A percentile compares a stretch with the other conserved stretches of the same genome.
Conservation (phyloP, 2,329 filamentous ascomycete genomes). For the Trichoderma breve region DNA sequence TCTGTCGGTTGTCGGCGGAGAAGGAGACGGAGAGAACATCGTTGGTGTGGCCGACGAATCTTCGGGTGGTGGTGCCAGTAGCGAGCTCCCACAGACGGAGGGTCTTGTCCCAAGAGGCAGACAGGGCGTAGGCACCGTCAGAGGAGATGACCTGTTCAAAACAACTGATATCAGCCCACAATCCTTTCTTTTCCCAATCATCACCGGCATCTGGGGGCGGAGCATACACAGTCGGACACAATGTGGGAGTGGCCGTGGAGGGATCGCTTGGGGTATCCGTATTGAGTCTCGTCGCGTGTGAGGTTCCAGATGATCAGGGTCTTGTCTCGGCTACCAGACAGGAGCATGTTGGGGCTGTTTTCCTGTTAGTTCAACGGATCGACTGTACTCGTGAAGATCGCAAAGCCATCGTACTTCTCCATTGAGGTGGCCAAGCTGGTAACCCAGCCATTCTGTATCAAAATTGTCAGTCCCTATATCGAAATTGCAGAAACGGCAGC, state of each 20-base stretch:
- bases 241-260: constrained; percentile 99
- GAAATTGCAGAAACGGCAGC: constrained; percentile 23
- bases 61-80: constrained; percentile 93
- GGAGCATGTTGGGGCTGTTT: constrained; percentile 94
- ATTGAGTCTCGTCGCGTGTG: constrained; percentile 95
- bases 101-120: constrained; percentile 99
- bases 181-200: not conserved
- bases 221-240: constrained; percentile 98
- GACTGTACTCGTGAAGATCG: not conserved
- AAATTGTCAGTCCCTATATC: constrained; percentile 26
- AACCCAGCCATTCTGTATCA: constrained; percentile 84
- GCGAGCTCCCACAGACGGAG: constrained; percentile 99
- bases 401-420: constrained; percentile 75
- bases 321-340: constrained; percentile 97
- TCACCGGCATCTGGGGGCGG: constrained; percentile 19
- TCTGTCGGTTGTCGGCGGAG: constrained; percentile 99
- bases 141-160: constrained; percentile 86
- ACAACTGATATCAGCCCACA: constrained; percentile 28
- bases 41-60: constrained; percentile 99
- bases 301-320: constrained; percentile 99
- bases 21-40: constrained; percentile 99
- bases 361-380: constrained; percentile 26
- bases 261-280: constrained; percentile 98
- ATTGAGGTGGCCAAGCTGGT: constrained; percentile 97
- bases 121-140: constrained; percentile 98